Evolutionary conservation across 495 filamentous ascomycete species (phyloP).

Genomic region (Zalerion maritima): DNA sequence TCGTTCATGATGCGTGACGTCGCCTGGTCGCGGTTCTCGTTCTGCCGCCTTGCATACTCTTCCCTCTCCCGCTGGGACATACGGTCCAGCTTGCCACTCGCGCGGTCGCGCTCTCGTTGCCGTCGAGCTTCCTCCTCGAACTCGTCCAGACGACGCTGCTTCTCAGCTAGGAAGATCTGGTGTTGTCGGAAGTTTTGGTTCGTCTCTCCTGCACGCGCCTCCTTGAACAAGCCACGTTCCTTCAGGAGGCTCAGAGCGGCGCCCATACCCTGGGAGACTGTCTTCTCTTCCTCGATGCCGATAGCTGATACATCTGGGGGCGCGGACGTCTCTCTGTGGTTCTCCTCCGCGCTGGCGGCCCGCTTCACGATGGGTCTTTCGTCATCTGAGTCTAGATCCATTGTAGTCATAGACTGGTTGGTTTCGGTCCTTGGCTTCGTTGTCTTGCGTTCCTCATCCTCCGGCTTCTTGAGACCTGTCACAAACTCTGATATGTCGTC

Average conservation of each 20-base stretch:
- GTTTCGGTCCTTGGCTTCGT: constrained; percentile 23
- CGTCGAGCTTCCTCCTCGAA: constrained; percentile 64
- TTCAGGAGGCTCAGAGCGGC: constrained; percentile 67
- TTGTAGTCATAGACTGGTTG: constrained; percentile 25
- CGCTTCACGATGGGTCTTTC: constrained; percentile 41
- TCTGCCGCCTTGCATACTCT: constrained; percentile 72
- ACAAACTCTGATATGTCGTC: constrained; percentile 95
- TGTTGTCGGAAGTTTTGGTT: constrained; percentile 60
- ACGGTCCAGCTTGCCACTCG: constrained; percentile 63
- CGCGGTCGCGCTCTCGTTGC: constrained; percentile 77
- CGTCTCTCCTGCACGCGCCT: constrained; percentile 42
- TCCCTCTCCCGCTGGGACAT: constrained; percentile 88
- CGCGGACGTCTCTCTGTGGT: constrained; percentile 34
- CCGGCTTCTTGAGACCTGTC: constrained; percentile 57
- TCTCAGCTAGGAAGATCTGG: constrained; percentile 69
- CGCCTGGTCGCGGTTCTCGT: constrained; percentile 68
- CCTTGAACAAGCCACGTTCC: constrained; percentile 65
- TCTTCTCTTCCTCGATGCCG: constrained; percentile 75
- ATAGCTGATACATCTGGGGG: constrained; percentile 45
- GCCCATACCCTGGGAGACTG: constrained; percentile 61
- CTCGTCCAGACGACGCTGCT: constrained; percentile 53
- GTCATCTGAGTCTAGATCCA: constrained; percentile 34
- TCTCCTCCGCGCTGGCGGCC: constrained; percentile 32
- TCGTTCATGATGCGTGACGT: constrained; percentile 69
- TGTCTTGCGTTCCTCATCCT: constrained; percentile 46